Base-by-base conservation (phyloP, 164 flowering plant species). In the Aristolochia californica region DNA sequence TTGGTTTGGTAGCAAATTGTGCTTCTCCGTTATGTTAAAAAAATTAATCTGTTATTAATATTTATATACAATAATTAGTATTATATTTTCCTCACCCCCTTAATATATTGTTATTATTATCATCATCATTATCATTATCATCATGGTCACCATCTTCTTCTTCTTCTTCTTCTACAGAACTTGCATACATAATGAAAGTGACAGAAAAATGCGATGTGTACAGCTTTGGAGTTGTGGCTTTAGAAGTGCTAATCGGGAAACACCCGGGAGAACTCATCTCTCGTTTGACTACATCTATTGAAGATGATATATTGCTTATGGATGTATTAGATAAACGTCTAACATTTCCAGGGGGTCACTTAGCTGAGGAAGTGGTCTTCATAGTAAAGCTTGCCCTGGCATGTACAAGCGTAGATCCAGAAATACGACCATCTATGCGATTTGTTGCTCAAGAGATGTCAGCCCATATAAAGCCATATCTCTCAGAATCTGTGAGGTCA, bases 151-250 rank as follows among this genome's bases (percentile, higher is more conserved):
- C 22, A 21, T 21, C 28, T 17, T 21, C 7, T 5, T 9, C 24
- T 9, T 22, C 13, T 7, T 9, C 15, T 21, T 22, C 1, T 52
- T 16, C 23, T 48, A 58, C 77, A 84, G 91, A 84, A 64, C 73
- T 84, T 13, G 87, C 85, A 1, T 51, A 49, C 21, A 71, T 80
- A 38, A 79, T 78, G 82, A 51, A 43, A 23, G 75, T 78, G 2
- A 82, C 82, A 0, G 82, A 75, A 16, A 78, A 84, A 59, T 78
- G 82, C 55, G 87, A 84, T 62, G 87, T 82, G 13, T 84, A 78
- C 45, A 84, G 87, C 66, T 84, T 77, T 49, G 91, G 91, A 48
- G 82, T 84, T 54, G 78, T 84, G 45, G 73, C 80, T 17, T 40
- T 84, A 43, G 91, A 84, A 60, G 65, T 80, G 20, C 66, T 84